A percentile compares a stretch with the other conserved stretches of the same genome.
phyloP scores from a whole-genome alignment of 768 basidiomycete species.

The Phaffia australis region DNA sequence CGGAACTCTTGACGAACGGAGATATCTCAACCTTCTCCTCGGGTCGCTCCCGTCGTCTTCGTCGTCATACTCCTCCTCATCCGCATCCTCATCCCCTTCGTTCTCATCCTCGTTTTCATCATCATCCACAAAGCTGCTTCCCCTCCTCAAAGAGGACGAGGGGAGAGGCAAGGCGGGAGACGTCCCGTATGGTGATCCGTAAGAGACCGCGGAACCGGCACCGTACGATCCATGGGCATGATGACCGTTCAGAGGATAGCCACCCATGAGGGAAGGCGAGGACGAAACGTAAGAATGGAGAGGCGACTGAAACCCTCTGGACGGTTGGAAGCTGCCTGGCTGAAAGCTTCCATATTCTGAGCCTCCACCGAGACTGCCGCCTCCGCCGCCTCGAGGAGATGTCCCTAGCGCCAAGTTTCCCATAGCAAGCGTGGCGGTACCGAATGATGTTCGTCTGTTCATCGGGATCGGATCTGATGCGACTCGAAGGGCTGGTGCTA shows the following conservation, averaged over 20 bases:
- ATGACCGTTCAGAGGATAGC: not conserved
- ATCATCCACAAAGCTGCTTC: constrained; percentile 3
- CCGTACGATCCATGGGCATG: not conserved
- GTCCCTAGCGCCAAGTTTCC: constrained; percentile 11
- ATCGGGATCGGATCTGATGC: too few relatives aligned
- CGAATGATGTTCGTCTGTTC: constrained; percentile 6
- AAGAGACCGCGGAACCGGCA: not conserved
- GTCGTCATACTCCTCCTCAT: not conserved
- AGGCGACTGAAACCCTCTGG: not conserved
- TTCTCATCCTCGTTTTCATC: constrained; percentile 6
- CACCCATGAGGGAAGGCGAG: constrained; percentile 5
- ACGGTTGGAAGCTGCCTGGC: not conserved
- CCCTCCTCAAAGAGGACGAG: constrained; percentile 14
- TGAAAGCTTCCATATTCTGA: not conserved
- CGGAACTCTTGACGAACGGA: too few relatives aligned
- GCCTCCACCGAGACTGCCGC: not conserved
- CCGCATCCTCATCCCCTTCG: not conserved
- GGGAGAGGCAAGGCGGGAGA: constrained; percentile 10
- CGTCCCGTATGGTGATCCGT: constrained; percentile 14
- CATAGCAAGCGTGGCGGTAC: constrained; percentile 12
- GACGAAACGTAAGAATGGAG: constrained; percentile 4
- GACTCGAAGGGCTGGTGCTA: too few relatives aligned
- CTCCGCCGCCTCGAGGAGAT: not conserved
- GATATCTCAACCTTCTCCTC: constrained; percentile 1
- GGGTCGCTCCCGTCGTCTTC: not conserved